Evolutionary conservation across 129 eudicot species (phyloP), one percentile per base, ranked within the genome.

Genomic region (Daucus carota): DNA sequence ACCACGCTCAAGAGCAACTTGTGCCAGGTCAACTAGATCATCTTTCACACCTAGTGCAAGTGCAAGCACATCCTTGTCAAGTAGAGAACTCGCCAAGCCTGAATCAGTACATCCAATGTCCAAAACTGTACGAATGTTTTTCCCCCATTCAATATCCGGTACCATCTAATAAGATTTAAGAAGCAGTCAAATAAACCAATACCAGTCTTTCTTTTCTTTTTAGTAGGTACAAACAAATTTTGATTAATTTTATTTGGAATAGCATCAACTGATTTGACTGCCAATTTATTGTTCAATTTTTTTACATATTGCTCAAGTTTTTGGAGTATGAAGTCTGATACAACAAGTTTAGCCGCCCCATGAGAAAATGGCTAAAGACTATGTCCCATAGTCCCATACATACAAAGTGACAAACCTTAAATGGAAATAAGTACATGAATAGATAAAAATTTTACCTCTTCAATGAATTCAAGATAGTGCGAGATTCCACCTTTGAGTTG

Each of bases 131-230:
- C 92, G 96, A 11, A 94, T 90, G 60, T 94, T 94, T 68, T 86
- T 91, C 22, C 99, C 99, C 99, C 97, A 94, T 84, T 94, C 99
- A 81, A 94, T 89, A 80, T 94, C 97, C 13, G 99, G 99, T 52
- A 89, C 97, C 88, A 91, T 91, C 99, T 94, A 85, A 67, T 74
- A 75, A 66, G 47, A 72, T 63, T 71, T 74, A 75, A 66, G 47
- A 72, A 52, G 42, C 80, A 77, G 78, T 38, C 76, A 69, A 72
- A 79, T 57, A 22, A 6, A 43, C 26, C 13, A 70, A 28, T 72
- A 43, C 13, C 47, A n/a, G 16, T n/a, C 26, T 43, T 42, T 9
- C 22, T 42, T 70, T 38, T 6, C 31, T 36, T 36, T 18, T 33
- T 22, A 18, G 32, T 18, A 70, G 5, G 28, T 52, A 66, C 10